Evolutionary conservation across 495 filamentous ascomycete genomes (phyloP), one percentile per base, ranked within the genome.

Genomic region (Aspergillus indologenus): DNA sequence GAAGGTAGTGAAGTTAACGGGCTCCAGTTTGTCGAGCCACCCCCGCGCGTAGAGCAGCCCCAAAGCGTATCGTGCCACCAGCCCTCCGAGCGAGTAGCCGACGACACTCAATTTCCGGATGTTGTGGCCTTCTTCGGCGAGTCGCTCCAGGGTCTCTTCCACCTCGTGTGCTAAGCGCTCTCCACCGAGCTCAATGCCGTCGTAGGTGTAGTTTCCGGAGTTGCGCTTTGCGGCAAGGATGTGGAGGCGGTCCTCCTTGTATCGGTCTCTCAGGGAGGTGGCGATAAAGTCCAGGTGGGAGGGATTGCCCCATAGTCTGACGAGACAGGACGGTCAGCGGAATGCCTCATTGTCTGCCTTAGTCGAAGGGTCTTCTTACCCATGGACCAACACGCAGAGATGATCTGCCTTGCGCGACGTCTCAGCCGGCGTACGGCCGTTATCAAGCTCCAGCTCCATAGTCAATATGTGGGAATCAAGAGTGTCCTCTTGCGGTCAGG

Each of bases 1-100:
- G 72, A 98, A 97, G 1, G 91, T 95, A 3, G 90, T 90, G 68
- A 97, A 97, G 74, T 96, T 96, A 70, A 95, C 81, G 18, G 94
- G 92, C 66, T 90, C 77, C 18, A 97, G 73, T 55, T 82, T 81
- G 34, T 94, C 86, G 47, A 98, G 85, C 62, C 85, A 85, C 12
- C 90, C 90, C 58, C 86, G 88, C 43, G 87, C 86, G 65, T 89
- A 85, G 2, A 98, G 79, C 61, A 98, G 71, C 3, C 93, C 94
- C 56, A 96, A 81, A 2, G 89, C 88, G 79, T 97, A 98, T 61
- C 93, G 79, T 15, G 90, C 86, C 34, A 98, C 86, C 2, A 98
- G 79, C 0, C 93, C 92, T 53, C 93, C 93, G 5, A 97, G 79
- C 0, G 89, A 94, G 70, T 98, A 98, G 42, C 93, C 93, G 44